Conservation (phyloP, 2,329 filamentous ascomycete genomes). For the Fusarium sp. region DNA sequence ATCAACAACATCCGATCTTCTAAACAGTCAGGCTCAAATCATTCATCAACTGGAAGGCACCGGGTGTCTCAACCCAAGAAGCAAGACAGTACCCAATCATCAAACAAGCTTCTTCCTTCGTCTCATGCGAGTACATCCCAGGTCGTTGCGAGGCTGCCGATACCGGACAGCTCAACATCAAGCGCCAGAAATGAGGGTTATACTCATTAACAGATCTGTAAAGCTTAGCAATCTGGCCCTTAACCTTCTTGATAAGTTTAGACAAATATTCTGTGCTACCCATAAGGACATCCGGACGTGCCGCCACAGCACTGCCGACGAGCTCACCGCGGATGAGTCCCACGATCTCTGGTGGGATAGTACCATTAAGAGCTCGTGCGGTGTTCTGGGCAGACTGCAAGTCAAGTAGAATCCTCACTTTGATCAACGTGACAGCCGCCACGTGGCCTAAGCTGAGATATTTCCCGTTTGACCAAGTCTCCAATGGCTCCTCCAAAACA, state of each 20-base stretch:
- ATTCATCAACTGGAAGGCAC: conserved; percentile 1
- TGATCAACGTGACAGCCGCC: conserved; percentile 32
- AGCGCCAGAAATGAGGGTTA: conserved; percentile 34
- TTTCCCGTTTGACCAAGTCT: neutral
- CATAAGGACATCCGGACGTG: conserved; percentile 6
- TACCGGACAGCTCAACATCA: conserved; percentile 18
- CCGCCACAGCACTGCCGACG: conserved; percentile 2
- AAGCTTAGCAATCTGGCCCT: conserved; percentile 24
- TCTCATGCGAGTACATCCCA: neutral
- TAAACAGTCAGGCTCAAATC: neutral
- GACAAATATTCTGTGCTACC: neutral
- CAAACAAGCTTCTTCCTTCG: conserved; percentile 31
- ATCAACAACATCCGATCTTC: accelerated
- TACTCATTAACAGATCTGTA: conserved; percentile 18
- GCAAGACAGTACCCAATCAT: conserved; percentile 3
- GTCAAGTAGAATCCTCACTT: conserved; percentile 40
- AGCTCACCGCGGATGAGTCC: conserved; percentile 31
- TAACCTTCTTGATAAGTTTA: conserved; percentile 10
- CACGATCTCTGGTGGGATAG: conserved; percentile 35
- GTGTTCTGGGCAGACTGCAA: conserved; percentile 33
- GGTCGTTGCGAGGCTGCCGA: conserved; percentile 2
- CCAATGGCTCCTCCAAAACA: conserved; percentile 49
- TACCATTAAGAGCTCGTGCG: neutral
- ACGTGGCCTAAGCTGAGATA: conserved; percentile 31
- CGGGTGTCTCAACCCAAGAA: conserved; percentile 37